Base-by-base conservation (phyloP, 495 filamentous ascomycete species). In the Hypomontagnella monticulosa region DNA sequence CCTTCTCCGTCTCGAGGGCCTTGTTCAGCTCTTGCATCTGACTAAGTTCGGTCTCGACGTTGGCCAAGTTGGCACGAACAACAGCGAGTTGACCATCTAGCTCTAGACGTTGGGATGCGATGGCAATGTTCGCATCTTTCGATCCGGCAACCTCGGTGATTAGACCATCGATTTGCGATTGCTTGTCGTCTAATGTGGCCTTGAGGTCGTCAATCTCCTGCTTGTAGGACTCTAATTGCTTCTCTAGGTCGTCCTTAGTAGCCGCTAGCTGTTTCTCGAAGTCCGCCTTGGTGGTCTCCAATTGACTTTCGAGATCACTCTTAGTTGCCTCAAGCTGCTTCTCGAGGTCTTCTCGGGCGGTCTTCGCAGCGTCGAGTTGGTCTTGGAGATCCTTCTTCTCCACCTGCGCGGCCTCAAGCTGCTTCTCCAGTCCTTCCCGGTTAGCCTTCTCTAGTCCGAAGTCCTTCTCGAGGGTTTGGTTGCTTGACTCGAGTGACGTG, bases 361-460 rank as follows among this genome's bases (percentile, higher is more conserved):
- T 14, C 62, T 51, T 61, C 10, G 36, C 43, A 19, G 51, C 49
- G 27, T 60, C 57, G 32, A 70, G 57, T 18, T 62, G 62, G 15
- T 41, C 57, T 30, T 66, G 47, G 3, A 66, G 33, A 7, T 61
- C 67, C 30, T 16, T 19, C 57, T 61, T 69, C 46, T 64, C 66
- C 8, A 44, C 37, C n/a, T 48, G 46, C 1, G 70, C 61, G 3
- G 75, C 66, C 53, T 77, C 74, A 8, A 79, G 72, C 57, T 74
- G 74, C 67, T 75, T 76, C 20, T 61, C 48, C 1, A 80, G 56
- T 11, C 75, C 71, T 46, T 75, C 72, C 46, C 40, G 63, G 36
- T 51, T 60, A 2, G 50, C 41, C 53, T 66, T 74, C 36, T 65
- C 67, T 0, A 57, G 54, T 33, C 55, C 67, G 18, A 72, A 41